Conservation (phyloP, 2,329 filamentous ascomycete species). For the Fusarium haematococcum region DNA sequence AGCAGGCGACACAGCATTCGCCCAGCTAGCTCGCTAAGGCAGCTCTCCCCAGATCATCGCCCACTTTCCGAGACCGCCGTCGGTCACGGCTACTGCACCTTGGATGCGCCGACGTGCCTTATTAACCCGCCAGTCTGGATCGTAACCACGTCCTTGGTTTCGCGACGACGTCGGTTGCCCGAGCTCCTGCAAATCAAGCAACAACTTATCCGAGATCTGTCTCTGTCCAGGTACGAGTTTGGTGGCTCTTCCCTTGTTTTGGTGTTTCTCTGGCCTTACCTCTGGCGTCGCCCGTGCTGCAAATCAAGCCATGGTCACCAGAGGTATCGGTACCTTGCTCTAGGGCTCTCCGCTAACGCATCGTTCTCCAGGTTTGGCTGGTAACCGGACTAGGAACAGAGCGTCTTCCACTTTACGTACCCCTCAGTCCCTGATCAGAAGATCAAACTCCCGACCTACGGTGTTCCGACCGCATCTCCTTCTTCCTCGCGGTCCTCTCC, state of each 20-base stretch:
- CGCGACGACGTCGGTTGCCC: constrained; percentile 1
- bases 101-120: constrained; percentile 17
- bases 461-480: constrained; percentile 31
- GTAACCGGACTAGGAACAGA: constrained; percentile 36
- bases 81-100: constrained; percentile 18
- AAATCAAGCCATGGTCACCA: constrained; percentile 26
- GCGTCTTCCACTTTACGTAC: constrained; percentile 29
- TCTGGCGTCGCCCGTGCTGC: constrained; percentile 28
- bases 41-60: constrained; percentile 44
- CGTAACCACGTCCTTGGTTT: constrained; percentile 17
- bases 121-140: constrained; percentile 4
- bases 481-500: constrained; percentile 32
- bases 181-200: neutral
- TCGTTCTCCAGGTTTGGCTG: constrained; percentile 40
- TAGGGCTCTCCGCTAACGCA: constrained; percentile 39
- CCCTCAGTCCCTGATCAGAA: constrained; percentile 39
- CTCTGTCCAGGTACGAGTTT: constrained; percentile 19
- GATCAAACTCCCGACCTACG: constrained; percentile 27
- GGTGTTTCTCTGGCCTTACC: neutral
- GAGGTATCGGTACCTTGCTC: constrained; percentile 41
- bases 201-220: neutral
- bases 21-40: constrained; percentile 37
- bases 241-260: neutral
- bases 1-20: constrained; percentile 38
- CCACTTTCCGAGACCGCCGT: constrained; percentile 29